These are phyloP conservation scores for Hygrophorus pudorinus DNA, from an alignment of 768 basidiomycete genomes.

Conservation along the genomic window DNA sequence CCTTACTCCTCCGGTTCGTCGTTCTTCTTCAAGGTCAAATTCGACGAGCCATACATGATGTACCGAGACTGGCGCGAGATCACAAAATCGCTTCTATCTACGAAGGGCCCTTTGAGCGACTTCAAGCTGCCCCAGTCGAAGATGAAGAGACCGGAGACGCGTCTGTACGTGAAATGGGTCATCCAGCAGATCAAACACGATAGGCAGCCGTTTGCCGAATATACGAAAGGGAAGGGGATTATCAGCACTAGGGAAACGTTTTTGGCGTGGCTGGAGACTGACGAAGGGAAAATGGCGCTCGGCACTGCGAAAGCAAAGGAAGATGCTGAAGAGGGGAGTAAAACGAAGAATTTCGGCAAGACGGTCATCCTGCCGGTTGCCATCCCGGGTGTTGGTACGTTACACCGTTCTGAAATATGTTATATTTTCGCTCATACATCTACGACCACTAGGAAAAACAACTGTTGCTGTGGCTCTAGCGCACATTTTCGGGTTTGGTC, in stretches of 20 bases:
- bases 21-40: constrained; percentile 99
- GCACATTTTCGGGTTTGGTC: constrained; percentile 77
- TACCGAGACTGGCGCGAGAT: constrained; percentile 97
- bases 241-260: constrained; percentile 76
- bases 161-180: constrained; percentile 76
- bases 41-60: constrained; percentile 98
- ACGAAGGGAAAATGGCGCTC: constrained; percentile 31
- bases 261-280: constrained; percentile 50
- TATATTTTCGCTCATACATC: constrained; percentile 9
- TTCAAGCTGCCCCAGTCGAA: constrained; percentile 48
- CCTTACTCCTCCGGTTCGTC: constrained; percentile 75
- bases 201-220: constrained; percentile 49
- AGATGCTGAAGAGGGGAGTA: constrained; percentile 5
- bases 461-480: constrained; percentile 68
- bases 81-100: constrained; percentile 62
- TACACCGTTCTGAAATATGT: background rate
- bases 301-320: constrained; percentile 20
- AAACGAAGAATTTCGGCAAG: constrained; percentile 40
- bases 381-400: constrained; percentile 86
- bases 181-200: constrained; percentile 62
- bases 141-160: constrained; percentile 70
- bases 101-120: constrained; percentile 17
- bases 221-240: constrained; percentile 69
- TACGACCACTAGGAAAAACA: constrained; percentile 65
- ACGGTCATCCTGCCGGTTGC: constrained; percentile 84